Conservation (phyloP, 78 protist species). For the Guillardia theta region DNA sequence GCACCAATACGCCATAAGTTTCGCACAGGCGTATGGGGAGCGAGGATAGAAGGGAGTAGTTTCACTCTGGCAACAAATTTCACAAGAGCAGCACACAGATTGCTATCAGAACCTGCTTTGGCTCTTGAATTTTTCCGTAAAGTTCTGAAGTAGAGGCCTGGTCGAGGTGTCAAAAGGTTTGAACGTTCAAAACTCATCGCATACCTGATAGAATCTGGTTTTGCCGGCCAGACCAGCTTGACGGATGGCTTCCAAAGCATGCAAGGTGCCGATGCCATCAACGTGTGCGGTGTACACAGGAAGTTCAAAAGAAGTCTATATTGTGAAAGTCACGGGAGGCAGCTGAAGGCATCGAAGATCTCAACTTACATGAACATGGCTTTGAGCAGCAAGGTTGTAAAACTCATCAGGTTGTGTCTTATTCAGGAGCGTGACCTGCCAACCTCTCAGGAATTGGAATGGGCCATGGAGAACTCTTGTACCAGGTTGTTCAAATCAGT, state of each 20-base stretch:
- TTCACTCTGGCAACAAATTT: constrained; percentile 59
- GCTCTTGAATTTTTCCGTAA: constrained; percentile 86
- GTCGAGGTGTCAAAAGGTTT: neutral
- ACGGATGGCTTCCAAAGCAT: constrained; percentile 90
- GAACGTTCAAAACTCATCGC: too few species aligned
- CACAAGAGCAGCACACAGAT: neutral
- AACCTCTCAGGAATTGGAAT: neutral
- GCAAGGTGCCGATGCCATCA: constrained; percentile 86
- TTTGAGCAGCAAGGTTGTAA: constrained; percentile 90
- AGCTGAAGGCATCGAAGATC: neutral
- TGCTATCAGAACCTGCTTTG: constrained; percentile 50
- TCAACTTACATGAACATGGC: constrained; percentile 59
- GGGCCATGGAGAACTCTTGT: neutral
- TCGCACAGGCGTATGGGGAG: constrained; percentile 88
- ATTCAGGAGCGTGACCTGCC: constrained; percentile 14
- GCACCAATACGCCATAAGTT: constrained; percentile 91
- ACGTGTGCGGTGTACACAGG: constrained; percentile 88
- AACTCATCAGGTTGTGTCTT: constrained; percentile 57
- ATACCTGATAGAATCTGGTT: constrained; percentile 78
- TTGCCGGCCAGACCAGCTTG: constrained; percentile 64
- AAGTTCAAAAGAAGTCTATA: constrained; percentile 76
- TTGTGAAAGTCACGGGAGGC: neutral
- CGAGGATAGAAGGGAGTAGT: constrained; percentile 96
- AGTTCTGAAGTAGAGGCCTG: constrained; percentile 89
- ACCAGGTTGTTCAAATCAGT: constrained; percentile 9